A percentile compares a stretch with the other conserved stretches of the same genome.
Conservation (phyloP, 805 yeast genomes). For the Candida hispaniensis region DNA sequence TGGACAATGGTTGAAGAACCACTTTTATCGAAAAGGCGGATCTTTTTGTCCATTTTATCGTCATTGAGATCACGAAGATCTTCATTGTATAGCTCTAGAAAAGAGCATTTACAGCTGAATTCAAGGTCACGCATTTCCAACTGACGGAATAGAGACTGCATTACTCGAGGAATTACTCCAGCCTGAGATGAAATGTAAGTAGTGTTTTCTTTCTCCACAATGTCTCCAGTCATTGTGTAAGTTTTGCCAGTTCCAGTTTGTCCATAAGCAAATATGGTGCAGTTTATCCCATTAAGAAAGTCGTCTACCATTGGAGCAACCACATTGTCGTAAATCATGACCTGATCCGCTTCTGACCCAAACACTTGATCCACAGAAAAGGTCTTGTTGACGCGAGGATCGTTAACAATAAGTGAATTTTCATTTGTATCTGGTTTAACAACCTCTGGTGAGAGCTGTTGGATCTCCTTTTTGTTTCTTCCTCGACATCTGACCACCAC, state of each 20-base stretch:
- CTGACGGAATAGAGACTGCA: conserved; percentile 43
- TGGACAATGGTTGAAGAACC: conserved; percentile 42
- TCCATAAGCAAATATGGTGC: conserved; percentile 79
- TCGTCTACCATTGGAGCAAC: conserved; percentile 58
- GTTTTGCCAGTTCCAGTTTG: conserved; percentile 91
- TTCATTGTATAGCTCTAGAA: conserved; percentile 79
- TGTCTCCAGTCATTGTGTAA: conserved; percentile 59
- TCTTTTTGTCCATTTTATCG: conserved; percentile 35
- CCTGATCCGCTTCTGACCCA: conserved; percentile 73
- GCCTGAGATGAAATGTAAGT: conserved; percentile 31
- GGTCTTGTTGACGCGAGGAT: conserved; percentile 33
- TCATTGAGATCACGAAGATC: conserved; percentile 58
- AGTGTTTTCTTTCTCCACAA: conserved; percentile 34
- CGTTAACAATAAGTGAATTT: conserved; percentile 17
- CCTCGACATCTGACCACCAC: conserved; percentile 59
- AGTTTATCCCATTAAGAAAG: conserved; percentile 63
- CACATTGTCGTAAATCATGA: conserved; percentile 50
- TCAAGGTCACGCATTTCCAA: conserved; percentile 37
- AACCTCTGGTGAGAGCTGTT: conserved; percentile 49
- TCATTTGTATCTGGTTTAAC: conserved; percentile 39
- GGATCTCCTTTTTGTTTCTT: conserved; percentile 46
- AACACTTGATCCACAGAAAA: conserved; percentile 71
- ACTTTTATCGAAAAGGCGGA: conserved; percentile 42
- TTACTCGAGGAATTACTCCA: conserved; percentile 53
- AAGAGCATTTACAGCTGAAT: conserved; percentile 63